phyloP scores from a whole-genome alignment of 371 early-diverging fungal genomes.

The Neoconidiobolus thromboides region DNA sequence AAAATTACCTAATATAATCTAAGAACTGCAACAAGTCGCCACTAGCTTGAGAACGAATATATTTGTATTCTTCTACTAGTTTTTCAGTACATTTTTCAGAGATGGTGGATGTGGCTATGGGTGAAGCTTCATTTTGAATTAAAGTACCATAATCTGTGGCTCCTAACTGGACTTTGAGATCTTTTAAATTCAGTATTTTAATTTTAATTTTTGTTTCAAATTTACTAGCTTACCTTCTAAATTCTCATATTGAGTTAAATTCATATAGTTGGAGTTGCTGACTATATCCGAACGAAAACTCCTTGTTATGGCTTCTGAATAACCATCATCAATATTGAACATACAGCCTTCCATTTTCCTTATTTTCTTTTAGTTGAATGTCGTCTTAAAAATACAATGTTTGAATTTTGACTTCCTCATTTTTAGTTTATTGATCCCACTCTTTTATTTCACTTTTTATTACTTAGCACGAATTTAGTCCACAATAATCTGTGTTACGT shows the following conservation, averaged over 20 bases:
- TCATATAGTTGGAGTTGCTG: slow-evolving; percentile 60
- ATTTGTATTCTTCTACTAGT: slow-evolving; percentile 81
- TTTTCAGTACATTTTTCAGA: slow-evolving; percentile 72
- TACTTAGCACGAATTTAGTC: too few relatives aligned
- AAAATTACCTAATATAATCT: slow-evolving; percentile 79
- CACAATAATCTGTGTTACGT: too few relatives aligned
- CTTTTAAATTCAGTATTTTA: slow-evolving; percentile 15
- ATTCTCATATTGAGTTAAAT: slow-evolving; percentile 95
- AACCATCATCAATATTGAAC: slow-evolving; percentile 85
- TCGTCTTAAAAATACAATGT: too few relatives aligned
- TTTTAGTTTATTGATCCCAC: too few relatives aligned
- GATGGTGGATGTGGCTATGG: slow-evolving; percentile 82
- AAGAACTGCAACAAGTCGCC: slow-evolving; percentile 72
- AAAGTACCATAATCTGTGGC: slow-evolving; percentile 91
- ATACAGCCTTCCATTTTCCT: slow-evolving; percentile 21
- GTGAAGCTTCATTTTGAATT: slow-evolving; percentile 89
- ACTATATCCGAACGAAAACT: slow-evolving; percentile 84
- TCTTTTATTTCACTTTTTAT: too few relatives aligned
- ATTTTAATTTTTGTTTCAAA: neutral
- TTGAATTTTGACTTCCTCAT: too few relatives aligned
- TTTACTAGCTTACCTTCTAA: slow-evolving; percentile 56
- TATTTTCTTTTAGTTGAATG: too few relatives aligned
- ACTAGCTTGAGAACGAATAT: slow-evolving; percentile 68
- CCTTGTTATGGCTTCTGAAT: slow-evolving; percentile 84
- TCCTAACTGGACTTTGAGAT: slow-evolving; percentile 76